phyloP scores from a whole-genome alignment of 495 filamentous ascomycete genomes.

The Rusavskia elegans region DNA sequence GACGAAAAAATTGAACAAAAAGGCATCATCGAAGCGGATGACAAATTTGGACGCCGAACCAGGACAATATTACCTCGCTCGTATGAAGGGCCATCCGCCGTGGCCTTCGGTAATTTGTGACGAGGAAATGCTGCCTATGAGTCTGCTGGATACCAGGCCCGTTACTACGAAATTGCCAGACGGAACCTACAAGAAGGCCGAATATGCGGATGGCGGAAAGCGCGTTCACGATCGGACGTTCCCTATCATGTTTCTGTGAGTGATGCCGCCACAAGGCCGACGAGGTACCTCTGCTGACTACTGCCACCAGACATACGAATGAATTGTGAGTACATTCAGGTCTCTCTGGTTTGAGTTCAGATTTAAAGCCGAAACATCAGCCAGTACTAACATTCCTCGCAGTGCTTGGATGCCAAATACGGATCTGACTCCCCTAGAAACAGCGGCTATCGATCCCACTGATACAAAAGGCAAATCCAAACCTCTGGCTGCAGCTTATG shows the following conservation, averaged over 20 bases:
- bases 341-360: background rate
- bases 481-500: conserved; percentile 53
- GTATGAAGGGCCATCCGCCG: conserved; percentile 75
- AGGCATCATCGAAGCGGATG: conserved; percentile 61
- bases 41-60: conserved; percentile 63
- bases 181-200: conserved; percentile 60
- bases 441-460: conserved; percentile 45
- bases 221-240: conserved; percentile 68
- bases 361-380: background rate
- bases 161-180: conserved; percentile 66
- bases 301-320: conserved; percentile 45
- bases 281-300: conserved; percentile 1
- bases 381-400: conserved; percentile 2
- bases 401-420: conserved; percentile 80
- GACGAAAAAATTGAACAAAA: conserved; percentile 67
- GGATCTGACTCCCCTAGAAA: conserved; percentile 54
- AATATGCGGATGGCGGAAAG: conserved; percentile 70
- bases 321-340: conserved; percentile 63
- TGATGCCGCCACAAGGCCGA: background rate
- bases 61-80: conserved; percentile 72
- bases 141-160: conserved; percentile 53
- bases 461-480: conserved; percentile 61
- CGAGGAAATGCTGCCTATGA: conserved; percentile 73
- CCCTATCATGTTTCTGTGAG: conserved; percentile 73
- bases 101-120: conserved; percentile 88